These are phyloP conservation scores for Fusarium mangiferae DNA, from an alignment of 2,329 filamentous ascomycete genomes.

Conservation along the genomic window DNA sequence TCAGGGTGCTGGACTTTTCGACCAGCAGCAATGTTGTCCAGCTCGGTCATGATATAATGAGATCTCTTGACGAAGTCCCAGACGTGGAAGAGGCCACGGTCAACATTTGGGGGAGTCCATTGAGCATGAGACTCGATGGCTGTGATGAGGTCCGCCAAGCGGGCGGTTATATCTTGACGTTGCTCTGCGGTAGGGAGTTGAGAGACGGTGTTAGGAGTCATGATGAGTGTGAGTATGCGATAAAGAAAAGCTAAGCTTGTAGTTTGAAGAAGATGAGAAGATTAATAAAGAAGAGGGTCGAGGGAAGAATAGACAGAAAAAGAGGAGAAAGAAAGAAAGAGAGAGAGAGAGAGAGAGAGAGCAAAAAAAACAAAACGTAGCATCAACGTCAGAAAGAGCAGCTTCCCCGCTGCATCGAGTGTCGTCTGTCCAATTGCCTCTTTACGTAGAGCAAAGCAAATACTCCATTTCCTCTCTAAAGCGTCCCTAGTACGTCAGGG, in stretches of 20 bases:
- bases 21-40: slow-evolving; percentile 52
- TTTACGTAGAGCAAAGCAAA: slow-evolving; percentile 22
- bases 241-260: not conserved
- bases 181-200: slow-evolving; percentile 39
- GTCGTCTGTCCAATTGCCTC: slow-evolving; percentile 32
- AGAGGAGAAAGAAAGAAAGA: not conserved
- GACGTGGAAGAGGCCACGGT: slow-evolving; percentile 50
- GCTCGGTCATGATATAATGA: slow-evolving; percentile 55
- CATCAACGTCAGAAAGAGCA: slow-evolving; percentile 24
- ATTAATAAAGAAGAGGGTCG: not conserved
- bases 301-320: not conserved
- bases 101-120: slow-evolving; percentile 42
- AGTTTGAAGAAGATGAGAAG: not conserved
- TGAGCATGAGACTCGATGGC: slow-evolving; percentile 46
- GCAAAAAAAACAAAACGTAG: slow-evolving; percentile 8
- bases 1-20: slow-evolving; percentile 47
- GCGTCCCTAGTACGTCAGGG: slow-evolving; percentile 8
- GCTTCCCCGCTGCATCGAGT: slow-evolving; percentile 28
- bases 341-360: too few species aligned
- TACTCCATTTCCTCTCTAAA: slow-evolving; percentile 3
- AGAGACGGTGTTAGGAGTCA: slow-evolving; percentile 27
- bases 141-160: slow-evolving; percentile 43
- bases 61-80: slow-evolving; percentile 56
- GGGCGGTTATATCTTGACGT: slow-evolving; percentile 42
- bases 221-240: not conserved